Conservation (phyloP, 140 eudicot genomes). For the Bidens hawaiensis region DNA sequence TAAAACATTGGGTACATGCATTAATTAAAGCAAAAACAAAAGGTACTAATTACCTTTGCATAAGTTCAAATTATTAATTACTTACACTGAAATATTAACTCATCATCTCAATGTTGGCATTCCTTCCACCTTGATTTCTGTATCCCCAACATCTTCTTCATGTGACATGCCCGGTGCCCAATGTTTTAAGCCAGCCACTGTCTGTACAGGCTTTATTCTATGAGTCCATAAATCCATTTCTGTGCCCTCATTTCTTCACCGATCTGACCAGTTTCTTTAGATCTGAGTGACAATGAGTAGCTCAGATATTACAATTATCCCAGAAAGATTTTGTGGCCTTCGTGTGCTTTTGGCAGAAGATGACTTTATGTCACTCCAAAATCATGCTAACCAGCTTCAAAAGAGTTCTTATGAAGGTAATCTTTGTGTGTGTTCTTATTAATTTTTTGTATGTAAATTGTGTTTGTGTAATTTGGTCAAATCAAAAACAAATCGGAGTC, state of each 20-base stretch:
- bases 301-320: constrained; percentile 4
- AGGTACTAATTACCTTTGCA: no score
- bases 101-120: no score
- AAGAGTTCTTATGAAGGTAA: constrained; percentile 31
- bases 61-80: no score
- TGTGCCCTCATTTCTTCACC: not conserved
- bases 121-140: no score
- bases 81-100: no score
- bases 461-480: not conserved
- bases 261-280: not conserved
- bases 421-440: not conserved
- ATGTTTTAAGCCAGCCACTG: not conserved
- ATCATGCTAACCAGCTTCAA: constrained; percentile 18
- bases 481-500: not conserved
- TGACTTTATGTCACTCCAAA: constrained; percentile 19
- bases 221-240: not conserved
- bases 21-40: no score
- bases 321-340: constrained; percentile 21
- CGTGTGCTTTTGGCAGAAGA: constrained; percentile 41
- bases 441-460: not conserved
- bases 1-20: no score
- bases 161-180: not conserved
- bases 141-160: not conserved
- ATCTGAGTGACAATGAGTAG: not conserved
- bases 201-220: not conserved